Conservation (phyloP, 345 rosid genomes). For the Eutrema yunnanense region DNA sequence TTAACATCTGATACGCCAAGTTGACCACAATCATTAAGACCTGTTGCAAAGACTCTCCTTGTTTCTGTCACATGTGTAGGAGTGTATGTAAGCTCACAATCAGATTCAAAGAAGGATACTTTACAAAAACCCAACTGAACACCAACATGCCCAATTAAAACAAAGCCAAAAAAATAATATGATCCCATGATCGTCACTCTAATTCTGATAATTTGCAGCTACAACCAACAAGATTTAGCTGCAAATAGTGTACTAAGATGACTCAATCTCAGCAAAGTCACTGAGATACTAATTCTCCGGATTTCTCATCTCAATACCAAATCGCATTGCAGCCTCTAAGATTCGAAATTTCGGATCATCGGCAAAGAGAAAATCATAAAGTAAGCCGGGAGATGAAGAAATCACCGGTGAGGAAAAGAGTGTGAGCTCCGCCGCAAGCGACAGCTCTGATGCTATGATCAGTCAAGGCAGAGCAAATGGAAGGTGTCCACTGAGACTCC, state of each 20-base stretch:
- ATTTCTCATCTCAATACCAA: background rate
- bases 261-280: background rate
- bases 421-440: conserved; percentile 95
- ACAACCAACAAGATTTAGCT: background rate
- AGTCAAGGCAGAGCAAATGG: conserved; percentile 40
- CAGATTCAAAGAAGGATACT: conserved; percentile 1
- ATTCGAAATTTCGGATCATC: background rate
- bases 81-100: conserved; percentile 14
- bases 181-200: background rate
- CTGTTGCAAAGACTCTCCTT: conserved; percentile 77
- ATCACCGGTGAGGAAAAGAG: conserved; percentile 85
- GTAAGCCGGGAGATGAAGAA: background rate
- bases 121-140: background rate
- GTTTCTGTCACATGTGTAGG: conserved; percentile 45
- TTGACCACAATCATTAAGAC: conserved; percentile 90
- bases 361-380: background rate
- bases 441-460: conserved; percentile 46
- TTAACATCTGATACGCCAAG: conserved; percentile 50
- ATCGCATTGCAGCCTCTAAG: background rate
- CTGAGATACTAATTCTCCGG: background rate
- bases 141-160: background rate
- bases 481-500: conserved; percentile 70
- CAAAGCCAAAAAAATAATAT: background rate
- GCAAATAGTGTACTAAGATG: background rate
- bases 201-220: background rate